These are phyloP conservation scores for Penicillium sp. DNA, from an alignment of 2,329 filamentous ascomycete species.

Conservation along the genomic window DNA sequence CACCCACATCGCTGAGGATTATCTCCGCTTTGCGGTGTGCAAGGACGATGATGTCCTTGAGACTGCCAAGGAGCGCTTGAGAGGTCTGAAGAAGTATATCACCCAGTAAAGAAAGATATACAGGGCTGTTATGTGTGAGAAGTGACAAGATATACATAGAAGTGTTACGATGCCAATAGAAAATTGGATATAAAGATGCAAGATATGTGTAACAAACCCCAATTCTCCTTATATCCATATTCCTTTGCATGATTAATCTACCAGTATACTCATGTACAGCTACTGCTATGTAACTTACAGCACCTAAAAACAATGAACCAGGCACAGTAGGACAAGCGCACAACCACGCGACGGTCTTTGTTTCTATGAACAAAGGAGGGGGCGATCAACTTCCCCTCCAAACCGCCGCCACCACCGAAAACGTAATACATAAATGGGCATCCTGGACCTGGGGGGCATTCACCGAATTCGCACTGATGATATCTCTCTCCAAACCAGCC, in stretches of 20 bases:
- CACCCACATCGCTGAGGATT: constrained; percentile 83
- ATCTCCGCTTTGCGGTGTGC: constrained; percentile 92
- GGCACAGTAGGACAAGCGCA: background rate
- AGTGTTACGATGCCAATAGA: background rate
- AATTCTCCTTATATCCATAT: background rate
- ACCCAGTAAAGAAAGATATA: constrained; percentile 22
- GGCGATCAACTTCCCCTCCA: constrained; percentile 1
- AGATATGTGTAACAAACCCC: background rate
- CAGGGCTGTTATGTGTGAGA: background rate
- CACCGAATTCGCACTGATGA: background rate
- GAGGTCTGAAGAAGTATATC: constrained; percentile 72
- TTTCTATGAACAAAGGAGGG: constrained; percentile 1
- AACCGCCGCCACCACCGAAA: background rate
- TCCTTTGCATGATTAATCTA: background rate
- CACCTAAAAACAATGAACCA: background rate
- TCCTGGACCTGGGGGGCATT: constrained; percentile 5
- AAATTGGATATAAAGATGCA: constrained; percentile 2
- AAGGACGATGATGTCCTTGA: constrained; percentile 87
- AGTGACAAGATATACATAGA: background rate
- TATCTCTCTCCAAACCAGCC: background rate
- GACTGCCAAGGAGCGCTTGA: constrained; percentile 71
- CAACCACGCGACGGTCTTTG: background rate
- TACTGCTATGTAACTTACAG: background rate
- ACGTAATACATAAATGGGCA: background rate
- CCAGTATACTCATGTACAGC: background rate